phyloP scores from a whole-genome alignment of 140 eudicot genomes.

The Cichorium intybus region DNA sequence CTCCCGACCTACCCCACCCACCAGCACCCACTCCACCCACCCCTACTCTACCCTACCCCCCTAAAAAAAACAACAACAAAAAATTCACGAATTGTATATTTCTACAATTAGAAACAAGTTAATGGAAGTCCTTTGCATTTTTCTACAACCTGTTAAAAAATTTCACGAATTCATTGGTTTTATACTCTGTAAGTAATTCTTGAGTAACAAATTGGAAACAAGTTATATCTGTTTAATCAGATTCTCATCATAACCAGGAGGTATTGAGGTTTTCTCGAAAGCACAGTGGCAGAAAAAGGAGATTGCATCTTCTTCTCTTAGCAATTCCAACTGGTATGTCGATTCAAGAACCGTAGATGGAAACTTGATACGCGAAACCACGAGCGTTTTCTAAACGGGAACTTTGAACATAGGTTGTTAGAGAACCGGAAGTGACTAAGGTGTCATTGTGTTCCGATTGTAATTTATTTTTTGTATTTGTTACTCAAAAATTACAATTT shows the following conservation, averaged over 20 bases:
- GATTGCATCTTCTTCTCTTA: constrained; percentile 62
- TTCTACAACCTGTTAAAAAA: constrained; percentile 55
- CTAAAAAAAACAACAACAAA: no score
- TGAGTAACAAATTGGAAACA: background rate
- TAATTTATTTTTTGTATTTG: no score
- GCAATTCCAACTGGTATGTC: constrained; percentile 61
- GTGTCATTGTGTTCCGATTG: constrained; percentile 31
- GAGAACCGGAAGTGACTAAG: constrained; percentile 65
- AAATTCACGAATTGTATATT: no score
- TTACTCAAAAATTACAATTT: no score
- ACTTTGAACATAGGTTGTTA: constrained; percentile 55
- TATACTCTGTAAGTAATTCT: no score
- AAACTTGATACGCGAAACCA: constrained; percentile 73
- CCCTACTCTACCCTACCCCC: no score
- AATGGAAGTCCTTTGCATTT: constrained; percentile 84
- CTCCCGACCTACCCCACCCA: no score
- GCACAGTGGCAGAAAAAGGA: constrained; percentile 73
- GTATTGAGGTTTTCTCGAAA: constrained; percentile 48
- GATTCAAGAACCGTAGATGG: constrained; percentile 44
- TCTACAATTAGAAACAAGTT: no score
- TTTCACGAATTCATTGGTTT: background rate
- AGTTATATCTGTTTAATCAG: constrained; percentile 63
- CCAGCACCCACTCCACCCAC: no score
- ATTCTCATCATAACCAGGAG: constrained; percentile 40
- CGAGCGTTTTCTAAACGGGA: constrained; percentile 81